Conservation (phyloP, 2,329 filamentous ascomycete genomes). For the Neofusicoccum sp. region DNA sequence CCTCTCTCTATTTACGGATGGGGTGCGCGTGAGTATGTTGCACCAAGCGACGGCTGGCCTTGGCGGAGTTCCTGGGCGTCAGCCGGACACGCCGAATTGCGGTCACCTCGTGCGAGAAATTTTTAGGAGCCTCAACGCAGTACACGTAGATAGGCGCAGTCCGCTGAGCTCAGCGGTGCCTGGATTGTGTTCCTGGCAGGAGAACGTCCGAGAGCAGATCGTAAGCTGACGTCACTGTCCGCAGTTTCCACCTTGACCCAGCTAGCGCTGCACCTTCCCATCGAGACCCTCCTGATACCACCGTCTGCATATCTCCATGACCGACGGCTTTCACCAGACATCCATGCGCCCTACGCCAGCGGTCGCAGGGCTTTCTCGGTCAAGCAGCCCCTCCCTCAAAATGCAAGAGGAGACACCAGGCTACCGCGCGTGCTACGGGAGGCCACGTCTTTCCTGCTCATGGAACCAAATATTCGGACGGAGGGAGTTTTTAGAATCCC, state of each 20-base stretch:
- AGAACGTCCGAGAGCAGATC: not conserved
- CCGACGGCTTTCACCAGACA: conserved; percentile 51
- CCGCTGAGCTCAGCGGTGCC: conserved; percentile 14
- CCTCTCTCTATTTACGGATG: not conserved
- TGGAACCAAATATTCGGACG: conserved; percentile 50
- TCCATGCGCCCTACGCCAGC: conserved; percentile 50
- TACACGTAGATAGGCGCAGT: not conserved
- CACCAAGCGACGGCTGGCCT: not conserved
- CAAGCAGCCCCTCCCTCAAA: conserved; percentile 51
- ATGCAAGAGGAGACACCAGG: conserved; percentile 47
- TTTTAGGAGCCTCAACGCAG: not conserved
- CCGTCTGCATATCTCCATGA: conserved; percentile 58
- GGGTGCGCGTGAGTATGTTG: not conserved
- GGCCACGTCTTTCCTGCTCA: conserved; percentile 54
- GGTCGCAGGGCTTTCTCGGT: conserved; percentile 51
- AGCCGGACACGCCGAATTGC: not conserved
- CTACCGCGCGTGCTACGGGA: conserved; percentile 57
- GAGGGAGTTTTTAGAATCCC: conserved; percentile 60
- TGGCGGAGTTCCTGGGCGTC: not conserved
- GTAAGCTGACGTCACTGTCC: not conserved
- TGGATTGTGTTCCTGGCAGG: not conserved
- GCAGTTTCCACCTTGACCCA: conserved; percentile 53
- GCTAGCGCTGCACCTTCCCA: conserved; percentile 53
- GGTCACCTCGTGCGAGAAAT: not conserved
- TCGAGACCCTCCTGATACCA: conserved; percentile 57